Base-by-base conservation (phyloP, 2,329 filamentous ascomycete species). In the Xylaria multiplex region DNA sequence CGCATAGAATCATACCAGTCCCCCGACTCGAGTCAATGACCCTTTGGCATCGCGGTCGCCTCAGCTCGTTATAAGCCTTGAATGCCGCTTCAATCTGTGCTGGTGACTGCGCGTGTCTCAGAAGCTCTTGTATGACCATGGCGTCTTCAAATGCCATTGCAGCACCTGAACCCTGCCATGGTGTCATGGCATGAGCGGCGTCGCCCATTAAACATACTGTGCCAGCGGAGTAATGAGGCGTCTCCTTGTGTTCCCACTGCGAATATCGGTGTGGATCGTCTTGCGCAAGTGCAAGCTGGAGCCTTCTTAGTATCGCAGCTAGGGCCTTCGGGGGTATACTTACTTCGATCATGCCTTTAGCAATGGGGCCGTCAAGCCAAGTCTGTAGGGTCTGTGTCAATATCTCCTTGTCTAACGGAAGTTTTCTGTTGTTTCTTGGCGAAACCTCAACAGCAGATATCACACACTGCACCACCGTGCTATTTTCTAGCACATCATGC, bases 291-390 rank as follows among this genome's bases (percentile, higher is more conserved):
- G 57, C 30, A n/a, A 71, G 62, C 70, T 70, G 45, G 9, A 14
- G 2, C 8, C 1, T 14, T 40, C 1, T 40, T 40, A 40, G 37
- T 2, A 37, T 37, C 13, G 13, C 37, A 14, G 11, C 13, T 40
- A 14, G 9, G 14, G 11, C 11, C 13, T 14, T 40, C 11, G 67
- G n/a, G 16, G 70, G 35, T 69, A n/a, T 54, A 56, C 68, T n/a
- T 65, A 72, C 70, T 11, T 70, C 63, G 7, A 72, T 70, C 56
- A 72, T 64, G 2, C 63, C 63, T 22, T 69, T 62, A 0, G 72
- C 67, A 42, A 71, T 64, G 0, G 70, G 67, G 0, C 67, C 65
- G 3, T 66, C 59, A 5, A 64, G 59, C 68, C 69, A 73, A 6
- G 16, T 59, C 0, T 8, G 46, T 2, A 71, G 35, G 1, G 53